A percentile compares a stretch with the other conserved stretches of the same genome.
Conservation (phyloP, 2,329 filamentous ascomycete species). For the Aspergillus costaricaensis region DNA sequence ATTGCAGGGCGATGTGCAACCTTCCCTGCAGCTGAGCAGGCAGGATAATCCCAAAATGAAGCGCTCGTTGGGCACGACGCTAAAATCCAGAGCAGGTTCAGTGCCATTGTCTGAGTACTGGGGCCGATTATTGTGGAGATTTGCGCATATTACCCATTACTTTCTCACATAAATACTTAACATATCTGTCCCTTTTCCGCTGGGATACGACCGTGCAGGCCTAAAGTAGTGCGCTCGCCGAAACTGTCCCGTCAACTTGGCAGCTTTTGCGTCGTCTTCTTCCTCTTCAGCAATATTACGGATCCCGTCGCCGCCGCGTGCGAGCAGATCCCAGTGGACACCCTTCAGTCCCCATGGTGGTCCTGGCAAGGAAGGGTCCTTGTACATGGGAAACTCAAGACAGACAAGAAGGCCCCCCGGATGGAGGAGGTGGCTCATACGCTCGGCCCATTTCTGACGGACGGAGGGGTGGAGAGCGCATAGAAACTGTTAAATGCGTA, state of each 20-base stretch:
- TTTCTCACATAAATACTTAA: conserved; percentile 30
- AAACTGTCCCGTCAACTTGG: conserved; percentile 22
- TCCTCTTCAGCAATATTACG: neutral
- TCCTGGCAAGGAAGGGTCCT: conserved; percentile 35
- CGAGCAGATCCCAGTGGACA: conserved; percentile 39
- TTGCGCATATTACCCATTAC: neutral
- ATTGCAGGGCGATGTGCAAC: neutral
- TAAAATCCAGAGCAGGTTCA: neutral
- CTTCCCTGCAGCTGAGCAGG: neutral
- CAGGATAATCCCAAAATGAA: neutral
- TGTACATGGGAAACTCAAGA: conserved; percentile 46
- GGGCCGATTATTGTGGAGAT: neutral
- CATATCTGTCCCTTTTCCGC: conserved; percentile 38
- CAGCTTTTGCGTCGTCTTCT: conserved; percentile 10
- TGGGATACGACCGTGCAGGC: conserved; percentile 35
- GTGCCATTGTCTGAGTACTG: neutral
- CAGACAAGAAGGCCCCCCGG: conserved; percentile 49
- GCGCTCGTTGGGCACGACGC: neutral
- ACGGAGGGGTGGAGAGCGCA: conserved; percentile 60
- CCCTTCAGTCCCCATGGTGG: conserved; percentile 45
- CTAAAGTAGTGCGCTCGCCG: conserved; percentile 32
- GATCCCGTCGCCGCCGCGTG: conserved; percentile 30
- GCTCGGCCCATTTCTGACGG: conserved; percentile 57
- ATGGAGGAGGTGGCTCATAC: conserved; percentile 40
- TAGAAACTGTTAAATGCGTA: conserved; percentile 53